These are phyloP conservation scores for Leishmania major DNA, from an alignment of 208 protist species.

Conservation along the genomic window DNA sequence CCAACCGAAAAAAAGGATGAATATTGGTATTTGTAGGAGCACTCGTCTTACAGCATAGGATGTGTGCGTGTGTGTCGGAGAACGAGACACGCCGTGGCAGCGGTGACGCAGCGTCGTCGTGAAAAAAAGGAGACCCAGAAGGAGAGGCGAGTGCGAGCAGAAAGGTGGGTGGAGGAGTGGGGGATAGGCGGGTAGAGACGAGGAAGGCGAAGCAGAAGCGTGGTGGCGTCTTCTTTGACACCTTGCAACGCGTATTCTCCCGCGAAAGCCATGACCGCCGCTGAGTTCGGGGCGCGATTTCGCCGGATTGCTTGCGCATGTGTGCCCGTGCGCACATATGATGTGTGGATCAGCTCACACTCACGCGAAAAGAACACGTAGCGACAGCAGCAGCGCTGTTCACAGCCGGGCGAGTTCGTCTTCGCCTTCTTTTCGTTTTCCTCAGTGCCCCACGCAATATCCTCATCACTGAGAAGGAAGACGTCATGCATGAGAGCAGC, in stretches of 20 bases:
- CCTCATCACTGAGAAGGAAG: background rate
- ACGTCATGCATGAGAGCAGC: background rate
- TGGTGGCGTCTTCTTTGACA: background rate
- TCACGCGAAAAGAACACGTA: background rate
- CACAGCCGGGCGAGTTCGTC: background rate
- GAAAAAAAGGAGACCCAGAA: background rate
- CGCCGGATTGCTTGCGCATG: background rate
- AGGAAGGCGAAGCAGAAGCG: background rate
- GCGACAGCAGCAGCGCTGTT: background rate
- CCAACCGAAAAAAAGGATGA: background rate
- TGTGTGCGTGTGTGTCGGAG: background rate
- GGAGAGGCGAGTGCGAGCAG: slow-evolving; percentile 1
- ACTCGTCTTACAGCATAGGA: background rate
- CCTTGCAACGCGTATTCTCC: background rate
- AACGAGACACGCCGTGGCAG: background rate
- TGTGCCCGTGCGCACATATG: background rate
- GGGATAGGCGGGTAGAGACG: background rate
- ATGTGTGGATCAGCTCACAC: background rate
- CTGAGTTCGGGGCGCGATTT: background rate
- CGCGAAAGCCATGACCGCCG: background rate
- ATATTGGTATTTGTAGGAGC: background rate
- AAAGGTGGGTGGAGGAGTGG: background rate
- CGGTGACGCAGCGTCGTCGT: background rate
- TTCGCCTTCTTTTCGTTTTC: background rate
- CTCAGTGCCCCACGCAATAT: background rate